Percentiles rank a stretch among this genome's conserved stretches.
Conservation (phyloP, 73 alveolate genomes). For the Blepharisma japonicum region DNA sequence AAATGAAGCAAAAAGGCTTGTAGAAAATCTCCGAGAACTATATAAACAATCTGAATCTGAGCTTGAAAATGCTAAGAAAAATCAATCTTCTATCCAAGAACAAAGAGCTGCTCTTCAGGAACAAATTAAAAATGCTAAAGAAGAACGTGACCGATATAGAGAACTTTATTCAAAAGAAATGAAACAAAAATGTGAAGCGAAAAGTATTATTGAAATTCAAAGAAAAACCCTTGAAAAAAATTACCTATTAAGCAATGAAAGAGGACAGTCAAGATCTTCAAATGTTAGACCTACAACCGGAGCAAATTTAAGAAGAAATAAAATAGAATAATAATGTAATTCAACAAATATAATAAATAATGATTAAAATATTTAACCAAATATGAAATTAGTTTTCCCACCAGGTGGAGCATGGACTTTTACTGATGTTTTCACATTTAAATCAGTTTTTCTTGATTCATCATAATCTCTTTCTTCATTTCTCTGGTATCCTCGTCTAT, state of each 20-base stretch:
- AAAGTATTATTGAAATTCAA: no score
- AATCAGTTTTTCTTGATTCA: background rate
- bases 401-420: slow-evolving; percentile 18
- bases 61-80: background rate
- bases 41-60: background rate
- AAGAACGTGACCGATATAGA: background rate
- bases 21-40: background rate
- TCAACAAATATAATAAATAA: background rate
- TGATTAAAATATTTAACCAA: slow-evolving; percentile 1
- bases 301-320: no score
- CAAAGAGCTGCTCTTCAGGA: background rate
- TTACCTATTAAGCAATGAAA: no score
- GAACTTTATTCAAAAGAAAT: slow-evolving; percentile 7
- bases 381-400: slow-evolving; percentile 12
- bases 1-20: background rate
- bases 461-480: background rate
- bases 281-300: no score
- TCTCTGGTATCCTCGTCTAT: background rate
- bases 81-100: background rate
- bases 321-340: no score
- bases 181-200: no score
- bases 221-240: no score
- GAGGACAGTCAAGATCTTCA: no score
- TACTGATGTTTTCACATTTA: slow-evolving; percentile 12
- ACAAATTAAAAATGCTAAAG: background rate